Evolutionary conservation across 208 protist genomes (phyloP).

Genomic region (Leishmania lainsoni): DNA sequence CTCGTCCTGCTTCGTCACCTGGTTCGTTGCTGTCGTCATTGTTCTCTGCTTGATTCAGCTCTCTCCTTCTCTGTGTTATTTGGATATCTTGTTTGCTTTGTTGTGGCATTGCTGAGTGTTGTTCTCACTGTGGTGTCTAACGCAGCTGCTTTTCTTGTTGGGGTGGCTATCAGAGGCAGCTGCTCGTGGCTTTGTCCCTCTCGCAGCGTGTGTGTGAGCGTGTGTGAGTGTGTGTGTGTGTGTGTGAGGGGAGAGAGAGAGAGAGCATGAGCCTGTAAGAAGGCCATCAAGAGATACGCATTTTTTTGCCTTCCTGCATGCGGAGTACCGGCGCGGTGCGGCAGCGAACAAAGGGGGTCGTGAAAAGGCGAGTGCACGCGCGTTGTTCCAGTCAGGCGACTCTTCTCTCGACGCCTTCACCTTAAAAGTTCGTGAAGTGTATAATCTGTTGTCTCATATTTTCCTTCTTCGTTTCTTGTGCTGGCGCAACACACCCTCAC

Average conservation of each 20-base stretch:
- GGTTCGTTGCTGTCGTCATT: background rate
- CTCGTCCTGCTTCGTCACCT: background rate
- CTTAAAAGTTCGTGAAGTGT: background rate
- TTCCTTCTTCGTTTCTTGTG: background rate
- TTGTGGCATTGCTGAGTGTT: background rate
- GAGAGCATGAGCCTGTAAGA: background rate
- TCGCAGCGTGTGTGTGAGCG: no score
- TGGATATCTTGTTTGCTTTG: background rate
- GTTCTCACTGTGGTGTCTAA: background rate
- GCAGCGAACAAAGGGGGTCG: background rate
- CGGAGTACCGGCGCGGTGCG: background rate
- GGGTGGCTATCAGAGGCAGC: background rate
- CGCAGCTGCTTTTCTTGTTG: background rate
- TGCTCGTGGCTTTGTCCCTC: no score
- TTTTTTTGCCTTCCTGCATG: background rate
- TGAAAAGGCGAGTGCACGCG: background rate
- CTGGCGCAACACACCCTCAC: background rate
- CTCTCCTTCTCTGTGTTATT: background rate
- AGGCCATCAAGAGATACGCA: background rate
- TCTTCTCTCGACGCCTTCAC: background rate
- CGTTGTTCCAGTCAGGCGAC: background rate
- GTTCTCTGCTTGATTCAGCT: background rate
- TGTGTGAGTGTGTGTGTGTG: background rate
- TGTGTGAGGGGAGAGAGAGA: background rate
- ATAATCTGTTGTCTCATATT: background rate